Percentiles rank a stretch among this genome's conserved stretches.
Conservation (phyloP, 208 protist genomes). For the Trypanosoma melophagium region DNA sequence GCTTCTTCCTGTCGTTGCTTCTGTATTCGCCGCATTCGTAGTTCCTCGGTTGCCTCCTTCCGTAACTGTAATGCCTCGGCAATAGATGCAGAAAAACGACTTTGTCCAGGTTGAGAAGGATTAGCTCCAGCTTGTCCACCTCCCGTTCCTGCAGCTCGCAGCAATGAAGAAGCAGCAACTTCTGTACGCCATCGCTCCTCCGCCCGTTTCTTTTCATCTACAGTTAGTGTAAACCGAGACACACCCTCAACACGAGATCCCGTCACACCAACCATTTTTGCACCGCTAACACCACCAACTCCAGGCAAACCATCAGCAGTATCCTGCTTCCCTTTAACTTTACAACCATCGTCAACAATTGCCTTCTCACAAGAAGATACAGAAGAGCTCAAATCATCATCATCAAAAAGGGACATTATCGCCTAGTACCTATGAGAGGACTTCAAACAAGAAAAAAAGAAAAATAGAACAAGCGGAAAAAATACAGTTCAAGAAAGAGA, state of each 20-base stretch:
- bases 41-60: constrained; percentile 42
- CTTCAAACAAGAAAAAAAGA: no score
- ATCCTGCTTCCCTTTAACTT: no score
- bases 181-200: constrained; percentile 24
- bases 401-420: no score
- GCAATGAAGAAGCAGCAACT: background rate
- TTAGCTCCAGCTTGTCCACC: background rate
- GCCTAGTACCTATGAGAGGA: no score
- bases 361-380: constrained; percentile 8
- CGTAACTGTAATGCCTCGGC: constrained; percentile 47
- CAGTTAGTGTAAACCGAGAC: constrained; percentile 23
- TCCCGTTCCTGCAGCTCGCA: background rate
- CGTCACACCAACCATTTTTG: no score
- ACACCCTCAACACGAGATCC: background rate
- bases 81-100: constrained; percentile 63
- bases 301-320: background rate
- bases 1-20: constrained; percentile 49
- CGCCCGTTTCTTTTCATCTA: constrained; percentile 17
- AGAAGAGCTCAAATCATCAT: constrained; percentile 6
- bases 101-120: background rate
- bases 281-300: background rate
- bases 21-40: constrained; percentile 38
- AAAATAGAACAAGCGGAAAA: no score
- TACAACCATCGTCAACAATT: no score
- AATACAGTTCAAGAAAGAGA: constrained; percentile 58